Base-by-base conservation (phyloP, 2,329 filamentous ascomycete species). In the Dactylellina haptotyla region DNA sequence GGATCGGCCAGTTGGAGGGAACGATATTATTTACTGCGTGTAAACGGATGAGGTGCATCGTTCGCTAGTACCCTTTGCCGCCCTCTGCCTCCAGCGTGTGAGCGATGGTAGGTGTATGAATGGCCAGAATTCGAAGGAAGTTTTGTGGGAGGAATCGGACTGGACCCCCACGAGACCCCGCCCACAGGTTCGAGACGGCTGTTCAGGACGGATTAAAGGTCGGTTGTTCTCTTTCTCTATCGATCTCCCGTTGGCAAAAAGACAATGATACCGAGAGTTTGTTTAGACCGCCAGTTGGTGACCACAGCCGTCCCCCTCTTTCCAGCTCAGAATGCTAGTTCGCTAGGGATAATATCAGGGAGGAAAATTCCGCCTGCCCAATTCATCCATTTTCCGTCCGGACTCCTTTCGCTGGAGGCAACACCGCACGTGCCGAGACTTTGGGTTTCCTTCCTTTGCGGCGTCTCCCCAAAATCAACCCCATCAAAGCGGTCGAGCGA, bases 131-230 rank as follows among this genome's bases (percentile, higher is more conserved):
- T 23, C 4, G 41, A 45, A 45, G 12, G 34, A 30, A 34, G 34
- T 37, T 46, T 50, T 51, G 46, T 64, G 59, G 34, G 39, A 34
- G 48, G 56, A 56, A 56, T 26, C 20, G 48, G 61, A 32, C 26
- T 26, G 61, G 41, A 73, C 69, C 69, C 69, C 69, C 69, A 73
- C 69, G 69, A 73, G 69, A 73, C 69, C 69, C 69, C 69, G 69
- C 69, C 69, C 69, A 65, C 46, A 73, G 45, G 39, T 18, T 56
- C 59, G 67, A 65, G 32, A 56, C 54, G 59, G 53, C 51, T 48
- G 37, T 57, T 20, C 56, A 26, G 45, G 43, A 62, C 32, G 48
- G 45, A 64, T 53, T 2, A 45, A 39, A 57, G 14, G 30, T 37
- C 30, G 16, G 30, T 16, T 6, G n/a, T 20, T 62, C 34, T 46